Conservation (phyloP, 352 stramenopile genomes). For the Phytophthora pinifolia region DNA sequence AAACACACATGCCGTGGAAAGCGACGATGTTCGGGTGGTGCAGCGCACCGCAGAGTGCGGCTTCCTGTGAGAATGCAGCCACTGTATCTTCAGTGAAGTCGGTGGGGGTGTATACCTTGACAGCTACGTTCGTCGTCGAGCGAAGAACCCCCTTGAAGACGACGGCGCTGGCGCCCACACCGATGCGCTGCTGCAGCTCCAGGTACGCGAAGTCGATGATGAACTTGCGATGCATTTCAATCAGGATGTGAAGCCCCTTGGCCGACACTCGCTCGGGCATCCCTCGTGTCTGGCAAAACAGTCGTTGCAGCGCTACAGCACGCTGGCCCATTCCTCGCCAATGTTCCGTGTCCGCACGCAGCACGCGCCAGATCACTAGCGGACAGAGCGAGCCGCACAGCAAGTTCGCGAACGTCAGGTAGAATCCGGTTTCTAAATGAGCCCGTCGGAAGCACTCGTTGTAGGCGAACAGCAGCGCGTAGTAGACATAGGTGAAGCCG, state of each 20-base stretch:
- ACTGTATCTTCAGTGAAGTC: slow-evolving; percentile 65
- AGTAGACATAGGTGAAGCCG: slow-evolving; percentile 53
- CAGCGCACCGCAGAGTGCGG: slow-evolving; percentile 52
- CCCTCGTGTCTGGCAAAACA: slow-evolving; percentile 49
- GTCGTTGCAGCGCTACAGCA: slow-evolving; percentile 40
- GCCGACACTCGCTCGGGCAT: slow-evolving; percentile 54
- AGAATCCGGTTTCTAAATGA: slow-evolving; percentile 54
- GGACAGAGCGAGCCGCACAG: slow-evolving; percentile 53
- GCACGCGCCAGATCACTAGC: slow-evolving; percentile 62
- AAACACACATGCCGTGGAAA: slow-evolving; percentile 71
- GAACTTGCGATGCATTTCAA: slow-evolving; percentile 74
- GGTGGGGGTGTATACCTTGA: slow-evolving; percentile 70
- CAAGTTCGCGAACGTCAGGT: slow-evolving; percentile 61
- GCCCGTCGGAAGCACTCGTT: slow-evolving; percentile 53
- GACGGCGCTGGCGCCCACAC: slow-evolving; percentile 44
- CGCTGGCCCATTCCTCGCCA: slow-evolving; percentile 57
- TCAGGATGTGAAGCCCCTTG: slow-evolving; percentile 60
- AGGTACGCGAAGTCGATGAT: slow-evolving; percentile 74
- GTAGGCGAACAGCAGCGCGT: slow-evolving; percentile 50
- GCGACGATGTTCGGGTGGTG: slow-evolving; percentile 64
- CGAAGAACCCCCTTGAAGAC: slow-evolving; percentile 56
- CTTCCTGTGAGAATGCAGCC: slow-evolving; percentile 59
- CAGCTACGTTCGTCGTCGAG: slow-evolving; percentile 49
- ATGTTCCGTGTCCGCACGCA: slow-evolving; percentile 58
- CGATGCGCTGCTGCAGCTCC: slow-evolving; percentile 52